Evolutionary conservation across 768 basidiomycete genomes (phyloP), one percentile per base, ranked within the genome.

Genomic region (Tricholoma hemisulphureum): DNA sequence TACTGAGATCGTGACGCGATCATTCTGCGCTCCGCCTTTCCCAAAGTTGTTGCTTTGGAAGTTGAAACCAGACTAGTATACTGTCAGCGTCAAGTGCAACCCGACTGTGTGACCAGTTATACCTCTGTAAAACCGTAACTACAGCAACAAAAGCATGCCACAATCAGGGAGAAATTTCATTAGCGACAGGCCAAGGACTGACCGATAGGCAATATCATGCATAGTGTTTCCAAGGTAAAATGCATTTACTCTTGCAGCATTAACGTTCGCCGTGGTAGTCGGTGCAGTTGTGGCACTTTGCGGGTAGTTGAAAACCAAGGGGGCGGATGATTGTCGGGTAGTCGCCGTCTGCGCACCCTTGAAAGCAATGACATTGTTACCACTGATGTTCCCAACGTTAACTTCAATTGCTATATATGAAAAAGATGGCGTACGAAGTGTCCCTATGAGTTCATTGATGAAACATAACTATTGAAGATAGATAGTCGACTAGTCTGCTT

Each of bases 201-300:
- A 75, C 57, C 71, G 66, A 67, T 82, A 78, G 20, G 67, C 58
- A 45, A 71, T 56, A 64, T 86, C 84, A 67, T 87, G 84, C 59
- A 83, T 73, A 52, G 75, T 74, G 75, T 87, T 88, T 66, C 80
- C 79, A 39, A 85, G 68, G 69, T 83, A 87, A 73, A 87, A 87
- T 16, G 74, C 73, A 60, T 81, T 81, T 7, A 78, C 77, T 20
- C 78, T 72, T 1, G 83, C 83, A 28, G 83, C 78, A 53, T 83
- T 75, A 49, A 81, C 58, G 67, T 84, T 83, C 51, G 54, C 75
- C 3, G 61, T 53, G 56, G 67, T 71, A 43, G 69, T 80, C 24
- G 76, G 84, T 3, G 69, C 69, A 6, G 57, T 51, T 13, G 57
- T 67, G 29, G 73, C 60, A 64, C 73, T 61, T 51, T 74, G 72